phyloP scores from a whole-genome alignment of 495 filamentous ascomycete genomes.

The Aspergillus leporis region DNA sequence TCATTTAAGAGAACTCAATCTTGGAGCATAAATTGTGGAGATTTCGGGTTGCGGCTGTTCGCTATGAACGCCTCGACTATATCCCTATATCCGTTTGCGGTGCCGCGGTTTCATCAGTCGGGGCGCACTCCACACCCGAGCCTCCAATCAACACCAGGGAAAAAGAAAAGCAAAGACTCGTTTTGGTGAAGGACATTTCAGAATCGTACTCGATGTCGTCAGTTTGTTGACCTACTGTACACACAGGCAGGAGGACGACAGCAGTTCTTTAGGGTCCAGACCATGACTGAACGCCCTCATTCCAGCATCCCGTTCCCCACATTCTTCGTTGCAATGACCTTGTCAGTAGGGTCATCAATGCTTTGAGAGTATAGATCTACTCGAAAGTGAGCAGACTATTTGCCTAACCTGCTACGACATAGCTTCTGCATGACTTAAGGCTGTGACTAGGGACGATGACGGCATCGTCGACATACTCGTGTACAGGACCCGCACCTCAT shows the following conservation, averaged over 20 bases:
- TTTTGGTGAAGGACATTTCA: not conserved
- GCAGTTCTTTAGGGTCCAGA: not conserved
- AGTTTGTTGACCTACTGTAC: not conserved
- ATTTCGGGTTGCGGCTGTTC: not conserved
- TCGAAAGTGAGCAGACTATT: not conserved
- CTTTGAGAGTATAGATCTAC: not conserved
- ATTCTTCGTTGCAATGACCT: slow-evolving; percentile 20
- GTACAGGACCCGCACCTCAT: slow-evolving; percentile 6
- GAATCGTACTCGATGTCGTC: not conserved
- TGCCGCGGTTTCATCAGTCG: slow-evolving; percentile 19
- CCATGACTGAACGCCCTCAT: slow-evolving; percentile 7
- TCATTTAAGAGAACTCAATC: not conserved
- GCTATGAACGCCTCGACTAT: not conserved
- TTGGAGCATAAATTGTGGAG: not conserved
- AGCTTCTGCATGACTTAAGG: not conserved
- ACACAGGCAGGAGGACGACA: not conserved
- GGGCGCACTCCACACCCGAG: not conserved
- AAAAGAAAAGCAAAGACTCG: not conserved
- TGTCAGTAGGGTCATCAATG: not conserved
- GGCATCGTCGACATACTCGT: slow-evolving; percentile 12
- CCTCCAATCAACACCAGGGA: not conserved
- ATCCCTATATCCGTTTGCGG: slow-evolving; percentile 24
- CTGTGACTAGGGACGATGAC: slow-evolving; percentile 20
- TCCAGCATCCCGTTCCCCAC: slow-evolving; percentile 18
- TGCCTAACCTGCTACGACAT: not conserved